Evolutionary conservation across 2,329 filamentous ascomycete genomes (phyloP).

Genomic region (Delphinella strobiligena): DNA sequence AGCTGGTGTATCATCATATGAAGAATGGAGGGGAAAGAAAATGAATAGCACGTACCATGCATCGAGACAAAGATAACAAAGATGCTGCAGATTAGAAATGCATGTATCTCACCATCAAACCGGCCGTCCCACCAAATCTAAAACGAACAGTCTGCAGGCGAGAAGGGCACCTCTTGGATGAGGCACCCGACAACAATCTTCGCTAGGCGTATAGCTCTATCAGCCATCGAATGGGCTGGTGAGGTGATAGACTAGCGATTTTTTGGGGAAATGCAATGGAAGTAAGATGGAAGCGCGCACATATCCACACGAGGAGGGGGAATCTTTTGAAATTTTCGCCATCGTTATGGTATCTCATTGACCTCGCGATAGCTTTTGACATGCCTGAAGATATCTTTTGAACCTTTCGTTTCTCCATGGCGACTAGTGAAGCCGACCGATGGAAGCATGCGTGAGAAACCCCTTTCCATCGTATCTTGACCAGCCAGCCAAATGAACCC

Average conservation of each 20-base stretch:
- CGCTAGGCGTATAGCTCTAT: constrained; percentile 89
- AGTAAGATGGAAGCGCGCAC: background rate
- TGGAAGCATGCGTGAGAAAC: constrained; percentile 1
- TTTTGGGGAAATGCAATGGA: background rate
- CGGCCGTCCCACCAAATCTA: constrained; percentile 50
- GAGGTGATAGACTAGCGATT: constrained; percentile 80
- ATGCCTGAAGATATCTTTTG: background rate
- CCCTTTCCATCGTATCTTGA: background rate
- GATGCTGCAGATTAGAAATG: constrained; percentile 1
- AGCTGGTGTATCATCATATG: background rate
- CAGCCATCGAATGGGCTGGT: constrained; percentile 57
- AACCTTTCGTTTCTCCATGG: background rate
- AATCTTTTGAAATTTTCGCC: background rate
- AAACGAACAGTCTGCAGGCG: constrained; percentile 68
- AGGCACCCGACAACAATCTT: constrained; percentile 53
- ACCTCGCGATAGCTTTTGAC: background rate
- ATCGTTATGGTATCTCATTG: background rate
- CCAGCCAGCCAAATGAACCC: background rate
- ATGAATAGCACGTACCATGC: background rate
- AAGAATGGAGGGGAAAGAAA: background rate
- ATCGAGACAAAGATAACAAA: background rate
- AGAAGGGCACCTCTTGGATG: constrained; percentile 40
- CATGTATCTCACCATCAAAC: constrained; percentile 83
- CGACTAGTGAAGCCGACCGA: background rate
- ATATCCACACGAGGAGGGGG: background rate